A percentile compares a stretch with the other conserved stretches of the same genome.
These are phyloP conservation scores for Penicillium sp. DNA, from an alignment of 2,329 filamentous ascomycete species.

Conservation along the genomic window DNA sequence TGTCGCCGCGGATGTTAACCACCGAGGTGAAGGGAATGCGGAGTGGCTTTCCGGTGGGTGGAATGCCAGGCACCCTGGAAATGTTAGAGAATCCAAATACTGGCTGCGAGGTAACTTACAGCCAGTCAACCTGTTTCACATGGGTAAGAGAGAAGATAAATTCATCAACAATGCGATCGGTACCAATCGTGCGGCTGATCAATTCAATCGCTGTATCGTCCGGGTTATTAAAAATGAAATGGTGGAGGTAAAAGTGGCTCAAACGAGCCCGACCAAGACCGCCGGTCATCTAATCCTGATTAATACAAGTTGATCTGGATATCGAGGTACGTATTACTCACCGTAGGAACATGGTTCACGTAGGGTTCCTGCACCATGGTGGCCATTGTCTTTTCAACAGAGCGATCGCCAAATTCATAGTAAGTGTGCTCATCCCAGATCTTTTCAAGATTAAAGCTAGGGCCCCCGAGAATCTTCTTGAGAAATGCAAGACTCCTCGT, in stretches of 20 bases:
- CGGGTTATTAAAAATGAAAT: constrained; percentile 76
- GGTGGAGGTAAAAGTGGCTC: constrained; percentile 68
- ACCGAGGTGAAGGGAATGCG: constrained; percentile 63
- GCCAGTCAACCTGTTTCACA: constrained; percentile 64
- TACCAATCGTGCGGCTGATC: constrained; percentile 69
- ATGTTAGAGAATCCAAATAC: constrained; percentile 60
- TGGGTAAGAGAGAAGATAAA: constrained; percentile 69
- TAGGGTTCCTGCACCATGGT: constrained; percentile 80
- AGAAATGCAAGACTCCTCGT: constrained; percentile 66
- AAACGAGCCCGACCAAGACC: constrained; percentile 66
- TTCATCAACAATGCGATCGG: constrained; percentile 71
- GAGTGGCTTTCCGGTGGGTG: constrained; percentile 63
- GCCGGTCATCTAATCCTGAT: constrained; percentile 53
- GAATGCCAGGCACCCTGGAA: constrained; percentile 59
- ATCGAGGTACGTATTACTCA: constrained; percentile 67
- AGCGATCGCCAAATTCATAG: constrained; percentile 68
- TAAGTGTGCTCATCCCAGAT: constrained; percentile 79
- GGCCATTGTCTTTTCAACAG: constrained; percentile 72
- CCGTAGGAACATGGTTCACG: constrained; percentile 74
- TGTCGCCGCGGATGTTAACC: constrained; percentile 66
- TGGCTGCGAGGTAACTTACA: constrained; percentile 72
- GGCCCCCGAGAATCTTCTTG: constrained; percentile 63
- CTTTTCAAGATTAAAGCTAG: constrained; percentile 68
- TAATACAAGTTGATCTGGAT: constrained; percentile 64
- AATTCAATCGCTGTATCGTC: constrained; percentile 67